phyloP scores from a whole-genome alignment of 2,329 filamentous ascomycete species.

The Microascus cirrosus region DNA sequence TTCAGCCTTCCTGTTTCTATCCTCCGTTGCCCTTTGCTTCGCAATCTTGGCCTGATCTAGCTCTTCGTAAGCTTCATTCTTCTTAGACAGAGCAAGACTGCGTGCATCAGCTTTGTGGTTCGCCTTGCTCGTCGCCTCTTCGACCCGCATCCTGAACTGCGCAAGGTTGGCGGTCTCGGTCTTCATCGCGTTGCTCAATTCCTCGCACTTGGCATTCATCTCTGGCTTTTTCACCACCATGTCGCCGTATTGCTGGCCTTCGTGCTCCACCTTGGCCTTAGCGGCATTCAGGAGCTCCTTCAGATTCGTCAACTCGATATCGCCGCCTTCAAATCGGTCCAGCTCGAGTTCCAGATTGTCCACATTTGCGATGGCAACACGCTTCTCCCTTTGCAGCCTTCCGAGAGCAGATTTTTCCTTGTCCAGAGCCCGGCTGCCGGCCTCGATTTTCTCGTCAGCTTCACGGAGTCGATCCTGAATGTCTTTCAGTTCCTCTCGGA shows the following conservation, averaged over 20 bases:
- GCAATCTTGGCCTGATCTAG: conserved; percentile 36
- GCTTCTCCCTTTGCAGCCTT: conserved; percentile 39
- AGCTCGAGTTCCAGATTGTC: conserved; percentile 44
- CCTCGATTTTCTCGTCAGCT: conserved; percentile 11
- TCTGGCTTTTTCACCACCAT: conserved; percentile 36
- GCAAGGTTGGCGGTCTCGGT: conserved; percentile 19
- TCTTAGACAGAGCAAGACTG: conserved; percentile 40
- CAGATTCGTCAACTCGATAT: conserved; percentile 47
- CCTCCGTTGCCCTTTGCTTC: conserved; percentile 31
- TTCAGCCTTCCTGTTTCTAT: conserved; percentile 31
- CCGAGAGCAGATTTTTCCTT: conserved; percentile 9
- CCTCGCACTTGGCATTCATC: conserved; percentile 30
- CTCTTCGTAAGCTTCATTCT: conserved; percentile 47
- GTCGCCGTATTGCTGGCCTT: conserved; percentile 44
- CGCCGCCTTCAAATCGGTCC: conserved; percentile 55
- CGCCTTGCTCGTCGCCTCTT: conserved; percentile 31
- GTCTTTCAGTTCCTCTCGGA: conserved; percentile 41
- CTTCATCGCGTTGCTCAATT: conserved; percentile 14
- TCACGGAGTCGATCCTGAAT: conserved; percentile 37
- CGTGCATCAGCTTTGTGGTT: conserved; percentile 33
- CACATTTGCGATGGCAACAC: conserved; percentile 50
- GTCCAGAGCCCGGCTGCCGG: conserved; percentile 17
- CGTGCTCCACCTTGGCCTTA: conserved; percentile 29
- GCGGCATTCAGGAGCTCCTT: conserved; percentile 44
- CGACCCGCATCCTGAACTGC: conserved; percentile 3